These are phyloP conservation scores for Sonneratia alba DNA, from an alignment of 345 rosid genomes.

Conservation along the genomic window DNA sequence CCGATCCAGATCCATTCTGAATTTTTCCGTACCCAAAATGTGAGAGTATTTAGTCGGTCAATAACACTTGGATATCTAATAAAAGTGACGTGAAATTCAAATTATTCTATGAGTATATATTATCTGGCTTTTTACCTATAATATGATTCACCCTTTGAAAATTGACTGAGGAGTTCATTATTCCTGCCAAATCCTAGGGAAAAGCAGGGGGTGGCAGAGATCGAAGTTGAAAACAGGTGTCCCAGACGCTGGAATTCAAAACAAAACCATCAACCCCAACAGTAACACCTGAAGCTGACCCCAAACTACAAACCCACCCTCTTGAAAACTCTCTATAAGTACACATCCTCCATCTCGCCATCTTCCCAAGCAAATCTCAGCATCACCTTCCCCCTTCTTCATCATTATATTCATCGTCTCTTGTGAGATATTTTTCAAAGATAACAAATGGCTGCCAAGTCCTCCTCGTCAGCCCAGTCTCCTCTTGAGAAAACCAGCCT, in stretches of 20 bases:
- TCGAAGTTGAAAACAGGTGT: slow-evolving; percentile 4
- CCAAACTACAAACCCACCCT: not conserved
- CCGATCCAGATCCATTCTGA: too few species aligned
- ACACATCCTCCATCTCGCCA: not conserved
- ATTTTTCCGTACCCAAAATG: not conserved
- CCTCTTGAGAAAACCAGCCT: slow-evolving; percentile 31
- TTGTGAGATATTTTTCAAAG: not conserved
- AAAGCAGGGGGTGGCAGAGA: not conserved
- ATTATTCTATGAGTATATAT: not conserved
- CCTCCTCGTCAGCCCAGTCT: slow-evolving; percentile 31
- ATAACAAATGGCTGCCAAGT: slow-evolving; percentile 29
- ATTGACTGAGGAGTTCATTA: not conserved
- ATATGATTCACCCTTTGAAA: not conserved
- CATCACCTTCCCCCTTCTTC: not conserved
- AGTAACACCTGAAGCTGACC: not conserved
- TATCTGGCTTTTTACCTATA: not conserved
- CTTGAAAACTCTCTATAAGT: not conserved
- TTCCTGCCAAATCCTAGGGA: not conserved
- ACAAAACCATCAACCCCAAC: slow-evolving; percentile 3
- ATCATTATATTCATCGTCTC: not conserved
- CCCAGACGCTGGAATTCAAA: slow-evolving; percentile 6
- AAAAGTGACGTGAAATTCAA: too few species aligned
- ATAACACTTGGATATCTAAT: not conserved
- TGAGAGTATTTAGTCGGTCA: not conserved
- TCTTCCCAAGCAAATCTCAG: not conserved